Conservation (phyloP, 2,329 filamentous ascomycete species). For the Penicillium sp. region DNA sequence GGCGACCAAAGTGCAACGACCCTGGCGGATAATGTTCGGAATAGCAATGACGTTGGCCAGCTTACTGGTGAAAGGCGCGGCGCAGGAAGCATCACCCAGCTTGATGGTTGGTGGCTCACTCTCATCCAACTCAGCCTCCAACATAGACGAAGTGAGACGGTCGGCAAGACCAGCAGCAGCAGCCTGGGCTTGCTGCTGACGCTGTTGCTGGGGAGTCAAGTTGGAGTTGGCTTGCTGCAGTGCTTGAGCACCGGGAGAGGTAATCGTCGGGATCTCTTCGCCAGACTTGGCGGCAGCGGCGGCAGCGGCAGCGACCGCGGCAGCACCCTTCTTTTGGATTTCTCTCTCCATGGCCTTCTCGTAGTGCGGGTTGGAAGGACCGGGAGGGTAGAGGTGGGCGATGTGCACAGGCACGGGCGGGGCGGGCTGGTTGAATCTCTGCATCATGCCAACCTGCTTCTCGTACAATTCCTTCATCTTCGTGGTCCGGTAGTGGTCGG, state of each 20-base stretch:
- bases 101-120: conserved; percentile 94
- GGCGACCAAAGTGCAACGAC: conserved; percentile 93
- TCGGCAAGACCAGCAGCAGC: conserved; percentile 81
- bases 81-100: conserved; percentile 94
- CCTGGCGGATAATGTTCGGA: conserved; percentile 97
- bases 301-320: conserved; percentile 57
- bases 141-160: conserved; percentile 81
- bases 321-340: conserved; percentile 74
- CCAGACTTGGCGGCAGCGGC: conserved; percentile 53
- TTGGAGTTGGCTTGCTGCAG: conserved; percentile 56
- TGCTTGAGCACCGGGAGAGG: conserved; percentile 67
- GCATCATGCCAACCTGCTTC: conserved; percentile 90
- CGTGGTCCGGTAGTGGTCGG: conserved; percentile 88
- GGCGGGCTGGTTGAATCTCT: conserved; percentile 87
- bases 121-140: conserved; percentile 86
- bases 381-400: conserved; percentile 91
- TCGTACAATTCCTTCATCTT: conserved; percentile 99
- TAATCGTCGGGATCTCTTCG: conserved; percentile 65
- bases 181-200: conserved; percentile 63
- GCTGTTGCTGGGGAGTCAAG: conserved; percentile 55
- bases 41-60: conserved; percentile 95
- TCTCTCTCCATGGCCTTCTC: conserved; percentile 88
- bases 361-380: conserved; percentile 89
- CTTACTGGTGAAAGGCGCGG: conserved; percentile 96
- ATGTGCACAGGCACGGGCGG: conserved; percentile 93